Percentiles rank a stretch among this genome's conserved stretches.
phyloP scores from a whole-genome alignment of 257 asterid species.

The Nicotiana tomentosiformis region DNA sequence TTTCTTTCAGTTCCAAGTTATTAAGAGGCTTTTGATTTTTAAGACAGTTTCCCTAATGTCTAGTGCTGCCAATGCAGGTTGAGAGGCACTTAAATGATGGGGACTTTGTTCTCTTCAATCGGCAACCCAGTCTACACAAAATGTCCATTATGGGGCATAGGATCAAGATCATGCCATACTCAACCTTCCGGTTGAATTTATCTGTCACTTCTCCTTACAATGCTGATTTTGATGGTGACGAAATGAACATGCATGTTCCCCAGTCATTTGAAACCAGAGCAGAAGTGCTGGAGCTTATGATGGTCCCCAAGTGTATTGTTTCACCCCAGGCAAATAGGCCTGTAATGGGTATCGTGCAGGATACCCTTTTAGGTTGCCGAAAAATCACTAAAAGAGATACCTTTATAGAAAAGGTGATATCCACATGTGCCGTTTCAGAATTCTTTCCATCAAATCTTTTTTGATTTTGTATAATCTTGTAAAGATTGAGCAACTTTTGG shows the following conservation, averaged over 20 bases:
- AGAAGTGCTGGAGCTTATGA: constrained; percentile 92
- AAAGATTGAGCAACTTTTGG: constrained; percentile 3
- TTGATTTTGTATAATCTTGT: neutral
- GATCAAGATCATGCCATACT: constrained; percentile 98
- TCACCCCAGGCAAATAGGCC: constrained; percentile 98
- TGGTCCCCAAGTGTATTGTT: constrained; percentile 97
- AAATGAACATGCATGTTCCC: constrained; percentile 99
- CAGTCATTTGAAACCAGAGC: constrained; percentile 99
- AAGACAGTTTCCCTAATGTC: constrained; percentile 8
- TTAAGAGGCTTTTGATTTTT: neutral
- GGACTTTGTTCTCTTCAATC: constrained; percentile 87
- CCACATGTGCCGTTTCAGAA: neutral
- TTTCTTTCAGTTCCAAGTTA: neutral
- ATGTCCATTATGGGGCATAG: constrained; percentile 99
- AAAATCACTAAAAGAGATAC: constrained; percentile 95
- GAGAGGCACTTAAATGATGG: constrained; percentile 99
- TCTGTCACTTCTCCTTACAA: constrained; percentile 98
- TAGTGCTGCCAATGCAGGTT: constrained; percentile 52
- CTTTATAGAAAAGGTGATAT: constrained; percentile 85
- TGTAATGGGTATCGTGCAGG: constrained; percentile 99
- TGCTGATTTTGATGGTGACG: constrained; percentile 99
- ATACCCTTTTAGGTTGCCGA: constrained; percentile 92
- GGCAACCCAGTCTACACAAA: constrained; percentile 98
- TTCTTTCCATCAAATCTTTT: neutral
- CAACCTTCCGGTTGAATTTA: constrained; percentile 90